Evolutionary conservation across 2,329 filamentous ascomycete genomes (phyloP).

Genomic region (Pseudogymnoascus sp.): DNA sequence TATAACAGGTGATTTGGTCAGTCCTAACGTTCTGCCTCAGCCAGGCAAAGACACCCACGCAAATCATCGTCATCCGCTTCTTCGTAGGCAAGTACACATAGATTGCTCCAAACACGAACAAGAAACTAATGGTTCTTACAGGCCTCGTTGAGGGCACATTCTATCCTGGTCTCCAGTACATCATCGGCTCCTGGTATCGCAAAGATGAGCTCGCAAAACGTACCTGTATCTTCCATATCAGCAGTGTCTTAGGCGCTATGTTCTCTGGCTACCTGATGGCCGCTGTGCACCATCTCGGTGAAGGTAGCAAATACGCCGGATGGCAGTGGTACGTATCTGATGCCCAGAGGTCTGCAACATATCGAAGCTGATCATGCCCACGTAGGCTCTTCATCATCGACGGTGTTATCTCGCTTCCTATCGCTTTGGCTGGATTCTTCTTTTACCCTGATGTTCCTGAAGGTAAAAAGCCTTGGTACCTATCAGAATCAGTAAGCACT

Average conservation of each 20-base stretch:
- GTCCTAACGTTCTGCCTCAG: slow-evolving; percentile 32
- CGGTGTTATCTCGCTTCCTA: slow-evolving; percentile 45
- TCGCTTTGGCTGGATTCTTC: slow-evolving; percentile 44
- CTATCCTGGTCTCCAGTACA: slow-evolving; percentile 49
- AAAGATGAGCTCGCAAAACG: slow-evolving; percentile 51
- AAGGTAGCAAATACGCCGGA: slow-evolving; percentile 39
- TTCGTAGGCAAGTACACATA: slow-evolving; percentile 28
- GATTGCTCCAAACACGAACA: slow-evolving; percentile 12
- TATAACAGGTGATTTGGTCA: slow-evolving; percentile 32
- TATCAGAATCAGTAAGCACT: slow-evolving; percentile 31
- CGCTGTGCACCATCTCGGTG: slow-evolving; percentile 41
- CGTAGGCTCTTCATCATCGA: slow-evolving; percentile 42
- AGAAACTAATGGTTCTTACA: slow-evolving; percentile 30
- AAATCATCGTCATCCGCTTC: slow-evolving; percentile 33
- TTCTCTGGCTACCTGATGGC: slow-evolving; percentile 50
- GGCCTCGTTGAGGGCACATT: slow-evolving; percentile 46
- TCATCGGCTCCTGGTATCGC: slow-evolving; percentile 52
- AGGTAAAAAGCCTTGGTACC: slow-evolving; percentile 42
- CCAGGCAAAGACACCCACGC: slow-evolving; percentile 27
- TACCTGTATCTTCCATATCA: slow-evolving; percentile 47
- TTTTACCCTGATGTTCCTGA: slow-evolving; percentile 43
- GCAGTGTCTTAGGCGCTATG: slow-evolving; percentile 12
- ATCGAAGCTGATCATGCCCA: background rate
- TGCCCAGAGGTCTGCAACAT: background rate
- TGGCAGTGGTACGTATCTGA: slow-evolving; percentile 40